Base-by-base conservation (phyloP, 2,329 filamentous ascomycete species). In the Cladosporium sp. region DNA sequence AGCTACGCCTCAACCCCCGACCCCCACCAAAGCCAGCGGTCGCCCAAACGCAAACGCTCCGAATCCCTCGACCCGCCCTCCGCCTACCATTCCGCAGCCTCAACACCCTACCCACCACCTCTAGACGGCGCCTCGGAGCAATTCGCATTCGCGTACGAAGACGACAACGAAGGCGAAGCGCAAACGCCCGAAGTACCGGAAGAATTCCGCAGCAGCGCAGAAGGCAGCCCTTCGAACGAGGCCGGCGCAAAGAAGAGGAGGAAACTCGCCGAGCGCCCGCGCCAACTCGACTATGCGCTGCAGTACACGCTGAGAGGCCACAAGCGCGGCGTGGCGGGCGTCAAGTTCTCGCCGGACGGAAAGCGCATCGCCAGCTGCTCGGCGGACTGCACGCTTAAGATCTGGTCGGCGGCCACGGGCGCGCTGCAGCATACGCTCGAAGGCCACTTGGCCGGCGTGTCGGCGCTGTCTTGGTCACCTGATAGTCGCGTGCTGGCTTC, bases 371-470 rank as follows among this genome's bases (percentile, higher is more conserved):
- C 93, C 16, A 93, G 86, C 55, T 86, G 85, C 46, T 95, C 41
- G 36, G 89, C 92, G 16, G 93, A 98, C 70, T 86, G 82, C 49
- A 93, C 89, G 7, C 80, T 95, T 64, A 95, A 93, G 69, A 84
- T 97, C 52, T 98, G 93, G 91, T 83, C 91, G 64, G 83, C 88
- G 1, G 67, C 70, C 0, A 91, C 86, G 0, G 92, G 91, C 41
- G 79, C 78, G 50, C 84, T 93, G 54, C 82, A 92, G 65, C 87
- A 95, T 62, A 95, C 89, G 0, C 81, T 98, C 19, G 87, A 95
- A 62, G 93, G 91, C 6, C 93, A 98, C 71, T 80, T 96, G 65
- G 91, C 92, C 0, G 93, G 93, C 53, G 83, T 98, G 15, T 95
- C 88, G 27, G 92, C 90, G 33, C 78, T 98, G 41, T 85, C 91